Evolutionary conservation across 1,284 basidiomycete genomes (phyloP), one percentile per base, ranked within the genome.

Genomic region (Austroboletus niveus): DNA sequence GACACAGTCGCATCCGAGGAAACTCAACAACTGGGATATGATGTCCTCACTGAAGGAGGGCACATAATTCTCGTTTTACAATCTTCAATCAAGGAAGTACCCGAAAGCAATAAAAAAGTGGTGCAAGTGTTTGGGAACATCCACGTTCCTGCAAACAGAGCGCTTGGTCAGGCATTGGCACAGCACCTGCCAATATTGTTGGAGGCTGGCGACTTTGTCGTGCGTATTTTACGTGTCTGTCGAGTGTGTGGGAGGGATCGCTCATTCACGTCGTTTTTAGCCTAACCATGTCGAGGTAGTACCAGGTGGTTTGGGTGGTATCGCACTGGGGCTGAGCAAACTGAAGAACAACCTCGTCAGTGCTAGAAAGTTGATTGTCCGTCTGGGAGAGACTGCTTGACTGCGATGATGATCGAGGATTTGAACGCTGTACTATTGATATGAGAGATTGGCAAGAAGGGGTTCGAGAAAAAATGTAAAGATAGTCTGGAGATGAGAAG

Each of bases 321-420:
- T 65, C 6, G 17, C 5, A 12, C 3, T 27, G 3, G 64, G 58
- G n/a, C 20, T 68, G 31, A 52, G 65, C 15, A 63, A 6, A 31
- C 10, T 65, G 44, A 62, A 41, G 52, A 56, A 67, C 20, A 61
- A 62, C 29, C 55, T 63, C 5, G 55, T 67, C 32, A 67, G 58
- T 41, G 62, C 45, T 2, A 63, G 42, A 48, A 61, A 61, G 44
- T 12, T 61, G 36, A 11, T 61, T 12, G 57, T 60, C 27, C 60
- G 30, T 20, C 49, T 45, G 42, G 34, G 30, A 1, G 58, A 67
- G 39, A 65, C 62, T 1, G 40, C 15, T 14, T 57, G 1, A 49
- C 10, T 27, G 27, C 7, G 27, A 27, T 27, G 27, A 27, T 27
- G 6, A 27, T 27, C 7, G 6, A 27, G 6, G 7, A 27, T 27